A percentile compares a stretch with the other conserved stretches of the same genome.
Evolutionary conservation across 768 basidiomycete genomes (phyloP).

Genomic region (Lanmaoa pseudosensibilis): DNA sequence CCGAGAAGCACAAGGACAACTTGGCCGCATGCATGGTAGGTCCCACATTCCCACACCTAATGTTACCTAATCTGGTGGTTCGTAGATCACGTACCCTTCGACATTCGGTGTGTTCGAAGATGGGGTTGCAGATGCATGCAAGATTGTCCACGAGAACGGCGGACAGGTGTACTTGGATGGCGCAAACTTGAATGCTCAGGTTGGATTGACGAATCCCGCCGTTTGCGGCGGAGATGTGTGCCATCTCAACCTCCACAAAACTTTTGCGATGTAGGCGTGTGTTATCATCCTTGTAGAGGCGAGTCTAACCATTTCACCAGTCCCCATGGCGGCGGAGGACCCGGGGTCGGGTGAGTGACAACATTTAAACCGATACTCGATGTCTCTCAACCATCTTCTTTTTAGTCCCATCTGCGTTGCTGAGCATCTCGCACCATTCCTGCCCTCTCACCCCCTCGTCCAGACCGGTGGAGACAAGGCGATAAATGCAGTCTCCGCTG

Average conservation of each 20-base stretch:
- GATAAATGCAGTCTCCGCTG: constrained; percentile 87
- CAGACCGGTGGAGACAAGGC: constrained; percentile 63
- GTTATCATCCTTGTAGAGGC: neutral
- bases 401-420: constrained; percentile 90
- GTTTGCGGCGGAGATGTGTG: constrained; percentile 98
- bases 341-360: constrained; percentile 80
- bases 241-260: constrained; percentile 98
- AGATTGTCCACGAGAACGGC: constrained; percentile 91
- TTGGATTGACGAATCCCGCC: constrained; percentile 89
- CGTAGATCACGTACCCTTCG: constrained; percentile 91
- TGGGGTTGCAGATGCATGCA: constrained; percentile 85
- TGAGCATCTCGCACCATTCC: constrained; percentile 90
- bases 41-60: constrained; percentile 9
- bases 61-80: constrained; percentile 10
- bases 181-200: constrained; percentile 92
- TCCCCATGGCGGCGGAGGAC: constrained; percentile 96
- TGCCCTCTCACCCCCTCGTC: constrained; percentile 83
- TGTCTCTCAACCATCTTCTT: constrained; percentile 3
- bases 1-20: constrained; percentile 86
- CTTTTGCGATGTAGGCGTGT: constrained; percentile 80
- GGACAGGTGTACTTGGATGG: constrained; percentile 97
- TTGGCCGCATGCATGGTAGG: constrained; percentile 94
- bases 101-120: constrained; percentile 98
- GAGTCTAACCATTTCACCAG: constrained; percentile 37
- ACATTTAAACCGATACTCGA: neutral